These are phyloP conservation scores for Lachancea dasiensis DNA, from an alignment of 805 yeast genomes.

Conservation along the genomic window DNA sequence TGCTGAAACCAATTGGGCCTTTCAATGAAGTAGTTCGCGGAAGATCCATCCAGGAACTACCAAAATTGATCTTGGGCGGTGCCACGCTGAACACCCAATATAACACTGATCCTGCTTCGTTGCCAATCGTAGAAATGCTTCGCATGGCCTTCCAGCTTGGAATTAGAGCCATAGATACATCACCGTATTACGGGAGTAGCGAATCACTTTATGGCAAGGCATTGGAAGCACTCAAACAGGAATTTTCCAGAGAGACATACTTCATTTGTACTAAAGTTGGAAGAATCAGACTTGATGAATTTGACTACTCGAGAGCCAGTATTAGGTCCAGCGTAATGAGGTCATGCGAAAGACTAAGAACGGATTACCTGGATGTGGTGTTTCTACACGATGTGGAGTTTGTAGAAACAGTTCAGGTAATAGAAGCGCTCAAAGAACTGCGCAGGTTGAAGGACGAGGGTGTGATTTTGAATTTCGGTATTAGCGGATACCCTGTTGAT, in stretches of 20 bases:
- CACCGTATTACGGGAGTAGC: slow-evolving; percentile 91
- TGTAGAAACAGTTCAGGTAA: slow-evolving; percentile 46
- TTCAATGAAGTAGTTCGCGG: slow-evolving; percentile 1
- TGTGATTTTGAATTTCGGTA: slow-evolving; percentile 57
- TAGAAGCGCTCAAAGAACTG: slow-evolving; percentile 59
- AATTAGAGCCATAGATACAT: slow-evolving; percentile 75
- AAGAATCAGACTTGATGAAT: slow-evolving; percentile 57
- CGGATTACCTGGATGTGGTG: slow-evolving; percentile 70
- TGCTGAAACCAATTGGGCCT: slow-evolving; percentile 4
- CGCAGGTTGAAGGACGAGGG: slow-evolving; percentile 59
- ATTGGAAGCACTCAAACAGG: slow-evolving; percentile 34
- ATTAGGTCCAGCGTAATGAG: slow-evolving; percentile 60
- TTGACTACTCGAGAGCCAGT: slow-evolving; percentile 62
- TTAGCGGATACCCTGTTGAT: slow-evolving; percentile 83
- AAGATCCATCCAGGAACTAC: slow-evolving; percentile 13
- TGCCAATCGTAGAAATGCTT: slow-evolving; percentile 56
- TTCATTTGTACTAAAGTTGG: slow-evolving; percentile 85
- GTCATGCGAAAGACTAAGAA: slow-evolving; percentile 59
- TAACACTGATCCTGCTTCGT: slow-evolving; percentile 55
- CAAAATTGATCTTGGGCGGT: slow-evolving; percentile 72
- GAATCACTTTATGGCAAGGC: slow-evolving; percentile 71
- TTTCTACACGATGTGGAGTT: slow-evolving; percentile 90
- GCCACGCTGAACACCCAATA: slow-evolving; percentile 83
- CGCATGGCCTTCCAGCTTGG: slow-evolving; percentile 59
- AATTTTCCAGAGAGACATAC: slow-evolving; percentile 53